Evolutionary conservation across 2,329 filamentous ascomycete genomes (phyloP), one percentile per base, ranked within the genome.

Genomic region (Plenodomus biglobosus): DNA sequence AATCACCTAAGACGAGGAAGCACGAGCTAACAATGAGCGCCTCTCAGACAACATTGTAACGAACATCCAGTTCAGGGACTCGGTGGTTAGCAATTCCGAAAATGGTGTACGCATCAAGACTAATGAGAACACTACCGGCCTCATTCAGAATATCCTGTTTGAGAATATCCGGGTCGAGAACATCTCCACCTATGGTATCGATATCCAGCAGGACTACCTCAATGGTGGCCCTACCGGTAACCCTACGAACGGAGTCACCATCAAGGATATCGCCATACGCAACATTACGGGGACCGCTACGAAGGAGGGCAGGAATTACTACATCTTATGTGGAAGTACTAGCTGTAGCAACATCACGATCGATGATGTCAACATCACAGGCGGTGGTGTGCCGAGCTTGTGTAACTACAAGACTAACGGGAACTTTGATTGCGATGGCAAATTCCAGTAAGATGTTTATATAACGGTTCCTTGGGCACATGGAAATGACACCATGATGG

Each of bases 101-200:
- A 81, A 82, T 59, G 81, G 79, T 40, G 71, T 80, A 40, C 80
- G 80, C 47, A 76, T 84, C 66, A 84, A 84, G 70, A 78, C 77
- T 4, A 76, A 77, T 27, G 74, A 68, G 22, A 74, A 71, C 46
- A 73, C 73, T 1, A 81, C 76, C 0, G 81, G 81, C 22, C 69
- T 48, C 37, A 55, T 62, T 18, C 46, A 50, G 3, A 30, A 50
- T 8, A 57, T 62, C 7, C 37, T 51, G 0, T 62, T 55, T 38
- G 47, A 53, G 24, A 57, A 59, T 36, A 58, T 62, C 11, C 56
- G 55, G 3, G 49, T 79, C 10, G 63, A 58, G 15, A 69, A 71
- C 22, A 76, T 78, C 50, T 64, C 67, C 11, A 70, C 67, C 36
- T 78, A 78, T 46, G 77, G 77, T 6, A 78, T 80, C 44, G 75